Conservation (phyloP, 139 green algal genomes). For the Coelastrella sp. region DNA sequence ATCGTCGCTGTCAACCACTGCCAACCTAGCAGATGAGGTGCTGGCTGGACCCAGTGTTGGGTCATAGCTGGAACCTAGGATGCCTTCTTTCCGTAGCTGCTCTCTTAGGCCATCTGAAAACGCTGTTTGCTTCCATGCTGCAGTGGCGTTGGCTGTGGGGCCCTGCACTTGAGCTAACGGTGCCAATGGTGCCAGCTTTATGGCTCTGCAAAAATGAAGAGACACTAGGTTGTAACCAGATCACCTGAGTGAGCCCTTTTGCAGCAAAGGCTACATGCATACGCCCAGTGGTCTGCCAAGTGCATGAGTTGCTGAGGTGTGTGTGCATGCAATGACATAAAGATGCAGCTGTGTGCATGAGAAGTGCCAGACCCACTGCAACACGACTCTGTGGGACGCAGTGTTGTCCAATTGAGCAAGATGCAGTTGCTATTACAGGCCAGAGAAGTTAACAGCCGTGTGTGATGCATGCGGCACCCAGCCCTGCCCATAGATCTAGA, state of each 20-base stretch:
- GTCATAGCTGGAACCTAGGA: not conserved
- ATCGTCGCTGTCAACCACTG: too few species aligned
- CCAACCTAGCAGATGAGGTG: too few species aligned
- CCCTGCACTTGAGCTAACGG: not conserved
- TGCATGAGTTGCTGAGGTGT: not conserved
- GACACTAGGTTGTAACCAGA: not conserved
- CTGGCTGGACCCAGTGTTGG: not conserved
- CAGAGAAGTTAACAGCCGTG: too few species aligned
- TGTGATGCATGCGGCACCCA: too few species aligned
- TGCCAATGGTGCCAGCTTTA: constrained; percentile 26
- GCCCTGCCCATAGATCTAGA: too few species aligned
- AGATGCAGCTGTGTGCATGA: too few species aligned
- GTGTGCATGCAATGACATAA: too few species aligned
- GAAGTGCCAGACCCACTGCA: too few species aligned
- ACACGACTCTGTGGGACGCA: too few species aligned
- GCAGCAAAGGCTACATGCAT: too few species aligned
- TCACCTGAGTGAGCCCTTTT: not conserved
- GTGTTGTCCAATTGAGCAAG: too few species aligned
- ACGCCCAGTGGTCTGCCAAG: not conserved
- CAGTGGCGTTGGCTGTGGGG: not conserved
- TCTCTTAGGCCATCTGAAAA: not conserved
- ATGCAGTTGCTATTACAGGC: too few species aligned
- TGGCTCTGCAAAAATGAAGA: not conserved
- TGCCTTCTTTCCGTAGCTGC: not conserved
- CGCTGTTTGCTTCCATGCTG: not conserved